These are phyloP conservation scores for Chlamydomonas sp. DNA, from an alignment of 139 green algal species.

Conservation along the genomic window DNA sequence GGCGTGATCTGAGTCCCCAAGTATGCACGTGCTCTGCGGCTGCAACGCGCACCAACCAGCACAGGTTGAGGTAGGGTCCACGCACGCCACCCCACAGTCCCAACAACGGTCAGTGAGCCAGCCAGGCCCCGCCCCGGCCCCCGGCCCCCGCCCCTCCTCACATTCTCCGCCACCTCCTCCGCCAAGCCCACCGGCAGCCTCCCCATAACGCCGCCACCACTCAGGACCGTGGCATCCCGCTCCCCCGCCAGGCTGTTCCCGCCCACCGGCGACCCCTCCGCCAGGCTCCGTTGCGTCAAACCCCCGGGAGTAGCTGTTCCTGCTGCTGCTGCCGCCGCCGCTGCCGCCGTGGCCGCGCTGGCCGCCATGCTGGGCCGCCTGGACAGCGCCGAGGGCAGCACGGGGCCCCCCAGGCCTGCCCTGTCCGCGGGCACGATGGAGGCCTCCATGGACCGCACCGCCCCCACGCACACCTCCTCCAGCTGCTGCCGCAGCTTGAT, in stretches of 20 bases:
- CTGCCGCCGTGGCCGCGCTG: not conserved
- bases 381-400: not conserved
- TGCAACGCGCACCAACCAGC: too few species aligned
- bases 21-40: too few species aligned
- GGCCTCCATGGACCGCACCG: slow-evolving; percentile 25
- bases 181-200: slow-evolving; percentile 1
- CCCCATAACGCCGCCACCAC: not conserved
- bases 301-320: not conserved
- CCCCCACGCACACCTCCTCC: slow-evolving; percentile 24
- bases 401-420: not conserved
- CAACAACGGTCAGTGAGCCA: too few species aligned
- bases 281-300: not conserved
- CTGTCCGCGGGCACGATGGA: not conserved
- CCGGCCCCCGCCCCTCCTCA: not conserved
- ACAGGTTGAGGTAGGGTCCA: too few species aligned
- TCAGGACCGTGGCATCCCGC: too few species aligned
- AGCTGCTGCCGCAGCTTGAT: slow-evolving; percentile 43
- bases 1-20: not conserved
- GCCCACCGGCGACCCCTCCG: not conserved
- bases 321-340: too few species aligned
- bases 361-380: not conserved
- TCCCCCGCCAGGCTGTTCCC: too few species aligned
- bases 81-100: too few species aligned
- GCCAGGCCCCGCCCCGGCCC: not conserved
- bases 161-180: slow-evolving; percentile 11